These are phyloP conservation scores for Geotrichum australiense DNA, from an alignment of 1,139 yeast genomes.

Conservation along the genomic window DNA sequence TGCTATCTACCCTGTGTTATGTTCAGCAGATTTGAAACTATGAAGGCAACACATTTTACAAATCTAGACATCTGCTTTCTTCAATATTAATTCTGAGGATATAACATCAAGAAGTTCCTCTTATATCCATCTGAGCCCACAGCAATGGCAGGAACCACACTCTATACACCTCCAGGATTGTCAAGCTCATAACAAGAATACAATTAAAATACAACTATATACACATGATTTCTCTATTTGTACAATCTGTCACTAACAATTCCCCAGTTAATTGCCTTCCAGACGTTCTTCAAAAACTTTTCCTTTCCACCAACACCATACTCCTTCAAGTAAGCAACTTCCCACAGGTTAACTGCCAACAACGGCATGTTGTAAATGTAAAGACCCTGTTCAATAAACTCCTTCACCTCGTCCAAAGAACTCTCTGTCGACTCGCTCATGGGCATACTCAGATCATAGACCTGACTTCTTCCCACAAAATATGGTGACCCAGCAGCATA, in stretches of 20 bases:
- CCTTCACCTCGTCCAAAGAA: conserved; percentile 41
- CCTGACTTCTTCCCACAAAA: conserved; percentile 66
- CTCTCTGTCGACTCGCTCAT: conserved; percentile 40
- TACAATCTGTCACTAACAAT: conserved; percentile 46
- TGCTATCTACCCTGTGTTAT: too few relatives aligned
- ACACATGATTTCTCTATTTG: too few relatives aligned
- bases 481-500: conserved; percentile 90
- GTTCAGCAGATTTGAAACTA: too few relatives aligned
- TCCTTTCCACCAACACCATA: conserved; percentile 75
- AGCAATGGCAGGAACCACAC: too few relatives aligned
- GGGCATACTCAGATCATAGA: conserved; percentile 68
- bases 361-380: conserved; percentile 73
- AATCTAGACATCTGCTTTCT: too few relatives aligned
- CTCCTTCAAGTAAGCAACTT: conserved; percentile 73
- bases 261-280: conserved; percentile 83
- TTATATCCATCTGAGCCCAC: too few relatives aligned
- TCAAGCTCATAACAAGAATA: too few relatives aligned
- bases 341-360: conserved; percentile 80
- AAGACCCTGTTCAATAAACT: conserved; percentile 39
- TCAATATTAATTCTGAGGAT: too few relatives aligned
- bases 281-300: conserved; percentile 64
- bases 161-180: too few relatives aligned
- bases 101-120: too few relatives aligned
- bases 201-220: too few relatives aligned
- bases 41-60: too few relatives aligned